Evolutionary conservation across 2,329 filamentous ascomycete genomes (phyloP).

Genomic region (Calonectria crousiana): DNA sequence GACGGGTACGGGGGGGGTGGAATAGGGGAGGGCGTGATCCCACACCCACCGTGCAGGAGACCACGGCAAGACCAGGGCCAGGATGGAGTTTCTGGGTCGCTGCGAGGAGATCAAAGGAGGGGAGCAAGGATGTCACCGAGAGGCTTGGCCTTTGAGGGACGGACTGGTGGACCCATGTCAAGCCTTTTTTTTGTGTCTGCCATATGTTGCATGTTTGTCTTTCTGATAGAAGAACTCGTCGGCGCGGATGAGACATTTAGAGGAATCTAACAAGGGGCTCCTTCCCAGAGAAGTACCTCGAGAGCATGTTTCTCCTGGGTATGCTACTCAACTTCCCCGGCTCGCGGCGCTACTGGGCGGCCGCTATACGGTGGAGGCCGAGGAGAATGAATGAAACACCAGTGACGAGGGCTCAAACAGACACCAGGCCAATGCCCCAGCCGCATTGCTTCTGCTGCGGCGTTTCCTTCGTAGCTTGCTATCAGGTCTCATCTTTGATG

Average conservation of each 20-base stretch:
- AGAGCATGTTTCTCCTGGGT: constrained; percentile 25
- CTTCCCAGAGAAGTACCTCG: constrained; percentile 23
- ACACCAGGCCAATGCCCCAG: constrained; percentile 5
- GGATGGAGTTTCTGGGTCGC: constrained; percentile 38
- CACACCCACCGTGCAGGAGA: constrained; percentile 29
- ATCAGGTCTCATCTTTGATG: constrained; percentile 29
- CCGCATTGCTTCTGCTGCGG: constrained; percentile 6
- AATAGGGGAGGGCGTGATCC: constrained; percentile 11
- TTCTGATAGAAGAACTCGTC: constrained; percentile 39
- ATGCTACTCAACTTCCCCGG: constrained; percentile 17
- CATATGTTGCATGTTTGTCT: constrained; percentile 29
- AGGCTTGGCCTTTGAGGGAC: constrained; percentile 33
- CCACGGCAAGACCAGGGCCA: constrained; percentile 34
- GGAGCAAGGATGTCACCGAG: constrained; percentile 37
- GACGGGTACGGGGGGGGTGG: constrained; percentile 33
- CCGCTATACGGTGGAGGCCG: constrained; percentile 15
- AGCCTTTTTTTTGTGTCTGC: constrained; percentile 31
- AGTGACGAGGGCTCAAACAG: not conserved
- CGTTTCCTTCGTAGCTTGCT: not conserved
- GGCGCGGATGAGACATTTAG: constrained; percentile 40
- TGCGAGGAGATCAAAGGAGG: constrained; percentile 44
- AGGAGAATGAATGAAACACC: constrained; percentile 14
- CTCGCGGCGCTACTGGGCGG: constrained; percentile 23
- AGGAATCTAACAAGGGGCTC: constrained; percentile 29
- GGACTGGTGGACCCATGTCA: constrained; percentile 39